Conservation (phyloP, 2,329 filamentous ascomycete genomes). For the Knufia fluminis region DNA sequence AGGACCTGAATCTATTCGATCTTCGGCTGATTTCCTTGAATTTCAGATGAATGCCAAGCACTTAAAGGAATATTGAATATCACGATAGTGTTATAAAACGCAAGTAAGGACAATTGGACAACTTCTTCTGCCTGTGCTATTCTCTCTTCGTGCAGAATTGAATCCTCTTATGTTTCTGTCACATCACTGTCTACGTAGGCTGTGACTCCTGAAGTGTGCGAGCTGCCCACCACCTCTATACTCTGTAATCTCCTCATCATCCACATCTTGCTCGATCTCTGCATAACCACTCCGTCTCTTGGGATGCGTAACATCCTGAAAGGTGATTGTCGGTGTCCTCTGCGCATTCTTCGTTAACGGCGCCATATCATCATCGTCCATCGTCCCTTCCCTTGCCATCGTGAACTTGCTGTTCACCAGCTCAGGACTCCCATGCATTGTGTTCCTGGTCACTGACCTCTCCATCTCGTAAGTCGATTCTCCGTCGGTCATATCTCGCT, state of each 20-base stretch:
- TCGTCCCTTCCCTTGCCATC: too few relatives aligned
- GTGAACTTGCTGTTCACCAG: not conserved
- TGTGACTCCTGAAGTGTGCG: not conserved
- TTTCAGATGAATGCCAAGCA: too few relatives aligned
- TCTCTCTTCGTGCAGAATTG: too few relatives aligned
- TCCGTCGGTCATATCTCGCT: not conserved
- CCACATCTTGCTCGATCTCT: not conserved
- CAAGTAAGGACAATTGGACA: too few relatives aligned
- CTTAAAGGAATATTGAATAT: too few relatives aligned
- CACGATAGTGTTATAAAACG: too few relatives aligned
- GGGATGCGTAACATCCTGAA: not conserved
- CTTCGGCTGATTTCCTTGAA: too few relatives aligned
- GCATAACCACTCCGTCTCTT: not conserved
- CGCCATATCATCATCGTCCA: constrained; percentile 1
- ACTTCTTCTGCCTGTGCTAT: too few relatives aligned
- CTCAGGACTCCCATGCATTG: not conserved
- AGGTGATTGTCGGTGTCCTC: constrained; percentile 2
- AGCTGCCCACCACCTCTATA: not conserved
- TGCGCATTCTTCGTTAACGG: not conserved
- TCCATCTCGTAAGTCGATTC: constrained; percentile 5
- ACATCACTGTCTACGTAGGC: not conserved
- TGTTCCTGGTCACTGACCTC: not conserved
- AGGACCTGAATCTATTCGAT: too few relatives aligned
- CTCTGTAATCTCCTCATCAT: not conserved
- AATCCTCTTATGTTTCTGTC: not conserved